A percentile compares a stretch with the other conserved stretches of the same genome.
These are phyloP conservation scores for Penicillium brasilianum DNA, from an alignment of 2,329 filamentous ascomycete species.

Conservation along the genomic window DNA sequence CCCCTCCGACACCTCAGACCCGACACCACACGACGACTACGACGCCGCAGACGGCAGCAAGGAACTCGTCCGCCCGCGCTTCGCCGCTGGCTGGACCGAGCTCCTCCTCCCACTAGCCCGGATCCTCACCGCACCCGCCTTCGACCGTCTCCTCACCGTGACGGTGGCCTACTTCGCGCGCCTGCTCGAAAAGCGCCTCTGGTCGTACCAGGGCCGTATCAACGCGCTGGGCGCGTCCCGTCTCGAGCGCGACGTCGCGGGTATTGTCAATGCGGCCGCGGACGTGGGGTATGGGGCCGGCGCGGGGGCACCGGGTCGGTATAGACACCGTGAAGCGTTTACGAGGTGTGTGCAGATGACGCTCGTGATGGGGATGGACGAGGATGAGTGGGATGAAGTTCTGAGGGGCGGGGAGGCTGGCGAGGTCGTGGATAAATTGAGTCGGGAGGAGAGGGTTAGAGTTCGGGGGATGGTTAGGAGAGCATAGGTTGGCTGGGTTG, in stretches of 20 bases:
- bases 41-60: slow-evolving; percentile 46
- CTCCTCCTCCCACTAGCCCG: slow-evolving; percentile 84
- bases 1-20: slow-evolving; percentile 59
- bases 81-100: slow-evolving; percentile 83
- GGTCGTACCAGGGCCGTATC: slow-evolving; percentile 76
- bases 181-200: slow-evolving; percentile 85
- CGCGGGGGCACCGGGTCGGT: slow-evolving; percentile 58
- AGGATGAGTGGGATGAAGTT: slow-evolving; percentile 90
- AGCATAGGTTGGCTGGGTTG: neutral
- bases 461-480: slow-evolving; percentile 70
- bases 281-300: slow-evolving; percentile 42
- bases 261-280: slow-evolving; percentile 64
- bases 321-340: slow-evolving; percentile 78
- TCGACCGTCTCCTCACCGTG: slow-evolving; percentile 73
- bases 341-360: slow-evolving; percentile 77
- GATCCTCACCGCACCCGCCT: slow-evolving; percentile 78
- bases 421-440: slow-evolving; percentile 67
- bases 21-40: slow-evolving; percentile 47
- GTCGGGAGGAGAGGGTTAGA: slow-evolving; percentile 72
- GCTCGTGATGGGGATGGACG: slow-evolving; percentile 91
- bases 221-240: slow-evolving; percentile 82
- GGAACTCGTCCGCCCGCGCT: slow-evolving; percentile 77
- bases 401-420: slow-evolving; percentile 52
- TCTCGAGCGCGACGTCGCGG: slow-evolving; percentile 82
- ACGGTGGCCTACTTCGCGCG: slow-evolving; percentile 76